Conservation (phyloP, 2,329 filamentous ascomycete genomes). For the Fusarium penzigii region DNA sequence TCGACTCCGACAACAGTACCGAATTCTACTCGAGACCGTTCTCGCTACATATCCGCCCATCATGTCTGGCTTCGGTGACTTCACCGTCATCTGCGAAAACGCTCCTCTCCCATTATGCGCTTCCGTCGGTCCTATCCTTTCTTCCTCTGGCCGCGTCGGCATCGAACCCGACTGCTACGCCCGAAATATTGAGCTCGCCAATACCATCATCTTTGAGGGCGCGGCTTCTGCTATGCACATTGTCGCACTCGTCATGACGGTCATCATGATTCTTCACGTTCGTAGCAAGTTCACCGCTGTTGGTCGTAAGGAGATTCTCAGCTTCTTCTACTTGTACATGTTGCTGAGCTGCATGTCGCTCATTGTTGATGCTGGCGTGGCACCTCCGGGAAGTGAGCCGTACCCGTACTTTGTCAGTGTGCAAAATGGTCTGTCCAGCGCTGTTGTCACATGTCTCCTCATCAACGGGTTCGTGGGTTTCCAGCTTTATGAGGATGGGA, state of each 20-base stretch:
- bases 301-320: conserved; percentile 72
- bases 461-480: conserved; percentile 99
- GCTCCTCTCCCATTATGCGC: conserved; percentile 86
- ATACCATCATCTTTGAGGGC: conserved; percentile 97
- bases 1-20: background rate
- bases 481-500: conserved; percentile 97
- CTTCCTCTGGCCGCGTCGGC: conserved; percentile 67
- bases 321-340: conserved; percentile 98
- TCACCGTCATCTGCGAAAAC: conserved; percentile 81
- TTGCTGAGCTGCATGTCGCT: conserved; percentile 85
- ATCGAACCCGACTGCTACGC: conserved; percentile 92
- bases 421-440: conserved; percentile 82
- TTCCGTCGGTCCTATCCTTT: conserved; percentile 73
- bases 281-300: conserved; percentile 98
- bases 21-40: background rate
- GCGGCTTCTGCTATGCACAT: conserved; percentile 93
- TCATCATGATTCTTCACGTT: conserved; percentile 96
- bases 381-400: conserved; percentile 75
- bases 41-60: conserved; percentile 20
- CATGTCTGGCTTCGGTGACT: conserved; percentile 89
- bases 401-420: conserved; percentile 91
- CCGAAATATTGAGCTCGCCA: conserved; percentile 91
- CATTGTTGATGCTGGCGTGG: conserved; percentile 88
- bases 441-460: conserved; percentile 83
- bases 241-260: conserved; percentile 84